Evolutionary conservation across 768 basidiomycete genomes (phyloP).

Genomic region (Clavulina sp.): DNA sequence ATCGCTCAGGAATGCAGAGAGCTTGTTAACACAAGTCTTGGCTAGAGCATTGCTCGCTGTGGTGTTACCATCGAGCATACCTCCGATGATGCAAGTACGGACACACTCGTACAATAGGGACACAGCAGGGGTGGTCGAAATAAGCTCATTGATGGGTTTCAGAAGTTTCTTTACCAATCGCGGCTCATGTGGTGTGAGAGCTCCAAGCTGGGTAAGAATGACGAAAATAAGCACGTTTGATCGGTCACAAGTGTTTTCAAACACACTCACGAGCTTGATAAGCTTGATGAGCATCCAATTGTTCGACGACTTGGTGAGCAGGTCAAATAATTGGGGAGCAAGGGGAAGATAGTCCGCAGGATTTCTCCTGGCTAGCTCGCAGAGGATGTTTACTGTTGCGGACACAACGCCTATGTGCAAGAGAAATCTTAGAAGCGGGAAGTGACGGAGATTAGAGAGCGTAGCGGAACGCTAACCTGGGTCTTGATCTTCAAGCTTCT

Average conservation of each 20-base stretch:
- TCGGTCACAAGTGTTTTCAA: not conserved
- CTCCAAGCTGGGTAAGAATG: constrained; percentile 54
- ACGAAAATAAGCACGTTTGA: not conserved
- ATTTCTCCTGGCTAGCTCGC: constrained; percentile 70
- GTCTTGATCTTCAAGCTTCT: constrained; percentile 66
- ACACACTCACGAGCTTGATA: constrained; percentile 62
- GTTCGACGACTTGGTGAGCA: constrained; percentile 84
- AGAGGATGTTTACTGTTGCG: constrained; percentile 84
- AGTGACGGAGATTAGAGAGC: too few species aligned
- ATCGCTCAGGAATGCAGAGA: constrained; percentile 82
- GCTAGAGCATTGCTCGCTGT: constrained; percentile 64
- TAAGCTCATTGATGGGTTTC: constrained; percentile 85
- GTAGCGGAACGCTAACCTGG: constrained; percentile 28
- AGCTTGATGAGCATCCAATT: constrained; percentile 99
- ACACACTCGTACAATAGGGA: constrained; percentile 97
- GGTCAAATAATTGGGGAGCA: constrained; percentile 84
- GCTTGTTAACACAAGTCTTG: constrained; percentile 76
- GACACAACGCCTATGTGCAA: constrained; percentile 60
- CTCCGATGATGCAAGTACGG: constrained; percentile 92
- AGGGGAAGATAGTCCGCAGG: constrained; percentile 69
- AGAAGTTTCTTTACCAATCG: constrained; percentile 88
- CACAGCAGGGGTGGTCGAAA: constrained; percentile 88
- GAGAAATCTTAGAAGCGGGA: not conserved
- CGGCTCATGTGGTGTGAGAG: constrained; percentile 78
- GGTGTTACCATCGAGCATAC: constrained; percentile 83